These are phyloP conservation scores for Capsicum baccatum DNA, from an alignment of 257 asterid genomes.

Conservation along the genomic window DNA sequence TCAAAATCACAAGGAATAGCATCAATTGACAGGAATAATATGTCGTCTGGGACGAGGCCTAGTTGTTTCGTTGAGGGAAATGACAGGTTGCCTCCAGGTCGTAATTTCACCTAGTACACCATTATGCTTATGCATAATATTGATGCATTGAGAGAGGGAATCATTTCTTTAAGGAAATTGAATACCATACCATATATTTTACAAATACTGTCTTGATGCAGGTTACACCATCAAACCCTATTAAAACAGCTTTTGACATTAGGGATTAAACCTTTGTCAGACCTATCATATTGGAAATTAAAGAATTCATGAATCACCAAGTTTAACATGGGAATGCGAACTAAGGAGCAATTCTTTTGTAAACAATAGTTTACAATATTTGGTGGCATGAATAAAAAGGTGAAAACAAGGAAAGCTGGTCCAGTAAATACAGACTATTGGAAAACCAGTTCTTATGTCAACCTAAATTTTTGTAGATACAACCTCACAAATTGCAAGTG, in stretches of 20 bases:
- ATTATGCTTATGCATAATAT: background rate
- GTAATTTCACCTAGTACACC: background rate
- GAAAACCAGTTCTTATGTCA: background rate
- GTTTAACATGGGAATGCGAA: background rate
- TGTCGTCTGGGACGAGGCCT: background rate
- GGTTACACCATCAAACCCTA: background rate
- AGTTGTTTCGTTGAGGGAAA: background rate
- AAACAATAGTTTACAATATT: background rate
- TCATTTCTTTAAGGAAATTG: background rate
- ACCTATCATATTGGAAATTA: background rate
- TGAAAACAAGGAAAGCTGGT: background rate
- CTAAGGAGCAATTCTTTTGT: background rate
- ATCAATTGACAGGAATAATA: background rate
- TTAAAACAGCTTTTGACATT: background rate
- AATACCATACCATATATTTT: background rate
- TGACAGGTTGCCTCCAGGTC: background rate
- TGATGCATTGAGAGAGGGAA: background rate
- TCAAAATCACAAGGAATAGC: background rate
- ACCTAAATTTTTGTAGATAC: background rate
- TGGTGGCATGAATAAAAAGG: background rate
- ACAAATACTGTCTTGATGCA: background rate
- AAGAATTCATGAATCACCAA: background rate
- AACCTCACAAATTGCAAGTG: background rate
- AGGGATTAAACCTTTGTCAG: constrained; percentile 1
- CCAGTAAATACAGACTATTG: background rate